Conservation (phyloP, 768 basidiomycete species). For the Pleurotus citrinopileatus region DNA sequence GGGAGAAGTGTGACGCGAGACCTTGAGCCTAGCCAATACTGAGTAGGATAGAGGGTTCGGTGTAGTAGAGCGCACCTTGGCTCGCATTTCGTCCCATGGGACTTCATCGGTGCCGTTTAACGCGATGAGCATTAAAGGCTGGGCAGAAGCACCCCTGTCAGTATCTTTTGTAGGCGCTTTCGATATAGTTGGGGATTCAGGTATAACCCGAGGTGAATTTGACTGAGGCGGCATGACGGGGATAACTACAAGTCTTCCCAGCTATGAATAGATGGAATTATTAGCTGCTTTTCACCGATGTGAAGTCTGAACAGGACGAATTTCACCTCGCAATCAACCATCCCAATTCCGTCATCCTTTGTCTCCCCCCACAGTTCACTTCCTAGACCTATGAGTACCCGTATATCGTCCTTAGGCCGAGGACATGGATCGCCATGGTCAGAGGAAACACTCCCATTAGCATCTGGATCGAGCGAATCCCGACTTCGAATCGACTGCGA, state of each 20-base stretch:
- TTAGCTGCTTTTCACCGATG: background rate
- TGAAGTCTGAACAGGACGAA: background rate
- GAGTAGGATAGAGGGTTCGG: too few relatives aligned
- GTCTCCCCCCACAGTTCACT: conserved; percentile 81
- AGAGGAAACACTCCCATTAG: background rate
- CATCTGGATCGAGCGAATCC: background rate
- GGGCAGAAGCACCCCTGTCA: conserved; percentile 13
- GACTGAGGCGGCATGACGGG: background rate
- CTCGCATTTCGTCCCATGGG: conserved; percentile 64
- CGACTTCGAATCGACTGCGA: background rate
- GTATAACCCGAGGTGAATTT: too few relatives aligned
- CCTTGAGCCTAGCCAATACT: conserved; percentile 32
- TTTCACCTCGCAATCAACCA: conserved; percentile 77
- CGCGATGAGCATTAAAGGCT: conserved; percentile 68
- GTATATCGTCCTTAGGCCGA: conserved; percentile 61
- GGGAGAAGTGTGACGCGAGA: conserved; percentile 42
- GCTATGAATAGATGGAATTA: background rate
- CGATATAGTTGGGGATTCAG: background rate
- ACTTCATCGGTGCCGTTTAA: conserved; percentile 58
- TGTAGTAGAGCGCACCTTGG: conserved; percentile 44
- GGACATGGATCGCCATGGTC: background rate
- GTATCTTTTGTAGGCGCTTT: background rate
- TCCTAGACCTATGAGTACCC: conserved; percentile 68
- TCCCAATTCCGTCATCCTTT: conserved; percentile 58
- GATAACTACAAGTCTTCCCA: background rate